Evolutionary conservation across 257 asterid genomes (phyloP), one percentile per base, ranked within the genome.

Genomic region (Jacaranda copaia): DNA sequence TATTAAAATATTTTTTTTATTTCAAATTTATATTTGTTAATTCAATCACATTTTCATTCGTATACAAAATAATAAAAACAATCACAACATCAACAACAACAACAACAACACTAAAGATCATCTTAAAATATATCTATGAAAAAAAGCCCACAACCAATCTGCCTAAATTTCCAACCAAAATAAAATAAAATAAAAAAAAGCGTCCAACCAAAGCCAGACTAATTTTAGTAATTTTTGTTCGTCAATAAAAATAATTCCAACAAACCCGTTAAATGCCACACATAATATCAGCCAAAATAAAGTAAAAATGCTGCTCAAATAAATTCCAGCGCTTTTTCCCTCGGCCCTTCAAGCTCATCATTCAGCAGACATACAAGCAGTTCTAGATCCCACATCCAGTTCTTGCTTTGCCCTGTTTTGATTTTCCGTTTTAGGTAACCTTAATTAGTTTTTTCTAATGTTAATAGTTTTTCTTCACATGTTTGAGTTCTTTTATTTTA

Each of bases 311-410:
- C 73, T 46, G 78, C 72, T 36, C 52, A 36, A 76, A 56, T 43
- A 60, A 73, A 76, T 67, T 63, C 14, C 38, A 80, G 77, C 72
- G 78, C 79, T 60, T 74, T 79, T 65, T 43, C 74, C 20, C 68
- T 58, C 35, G 73, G 75, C 70, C 70, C 32, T 56, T 65, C 19
- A 39, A 55, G 72, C 53, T 58, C 51, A 45, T 56, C 25, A 15
- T 48, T 72, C 59, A 40, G 68, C 40, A 78, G 68, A 7, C 39
- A 63, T 40, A 66, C 55, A 76, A 84, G 84, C 84, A 88, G 91
- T 85, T 88, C 93, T 80, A 87, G 91, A 87, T 88, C 93, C 80
- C 84, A 75, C 65, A 32, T 65, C 66, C 76, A 63, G 59, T 78
- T 59, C 68, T 74, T 74, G 72, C 58, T 71, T 65, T 62, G 38